Evolutionary conservation across 2,329 filamentous ascomycete species (phyloP).

Genomic region (Saccharata proteae): DNA sequence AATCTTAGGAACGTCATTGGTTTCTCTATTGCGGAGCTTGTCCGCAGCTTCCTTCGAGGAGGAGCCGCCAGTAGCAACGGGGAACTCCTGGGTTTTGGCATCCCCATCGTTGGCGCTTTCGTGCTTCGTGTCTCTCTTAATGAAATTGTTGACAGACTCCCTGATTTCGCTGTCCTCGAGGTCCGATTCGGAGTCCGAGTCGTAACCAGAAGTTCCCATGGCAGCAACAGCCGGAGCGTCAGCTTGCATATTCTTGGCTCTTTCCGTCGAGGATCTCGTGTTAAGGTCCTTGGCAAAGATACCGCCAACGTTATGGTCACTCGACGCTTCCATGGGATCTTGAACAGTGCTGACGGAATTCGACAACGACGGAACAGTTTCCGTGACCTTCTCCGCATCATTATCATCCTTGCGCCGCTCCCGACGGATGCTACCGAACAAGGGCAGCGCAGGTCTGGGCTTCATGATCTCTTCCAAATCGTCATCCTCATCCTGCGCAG

Average conservation of each 20-base stretch:
- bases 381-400: conserved; percentile 40
- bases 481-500: conserved; percentile 36
- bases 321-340: conserved; percentile 40
- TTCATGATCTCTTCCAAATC: conserved; percentile 56
- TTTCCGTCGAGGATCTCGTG: conserved; percentile 28
- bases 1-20: conserved; percentile 20
- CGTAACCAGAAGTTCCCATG: no score
- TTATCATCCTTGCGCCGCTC: conserved; percentile 36
- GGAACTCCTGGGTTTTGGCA: no score
- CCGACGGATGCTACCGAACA: conserved; percentile 61
- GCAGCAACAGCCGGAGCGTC: no score
- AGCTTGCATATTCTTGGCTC: no score
- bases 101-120: no score
- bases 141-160: no score
- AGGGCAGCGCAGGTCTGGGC: conserved; percentile 60
- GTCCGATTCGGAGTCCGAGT: no score
- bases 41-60: no score
- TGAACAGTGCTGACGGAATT: conserved; percentile 21
- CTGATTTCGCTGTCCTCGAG: no score
- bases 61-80: no score
- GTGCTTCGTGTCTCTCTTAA: no score
- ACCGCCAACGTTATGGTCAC: conserved; percentile 46
- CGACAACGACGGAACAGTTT: conserved; percentile 27
- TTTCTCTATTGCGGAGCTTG: no score
- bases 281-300: conserved; percentile 44